Percentiles rank a stretch among this genome's conserved stretches.
Conservation (phyloP, 176 grass and related monocot species). For the Echinochloa phyllopogon region DNA sequence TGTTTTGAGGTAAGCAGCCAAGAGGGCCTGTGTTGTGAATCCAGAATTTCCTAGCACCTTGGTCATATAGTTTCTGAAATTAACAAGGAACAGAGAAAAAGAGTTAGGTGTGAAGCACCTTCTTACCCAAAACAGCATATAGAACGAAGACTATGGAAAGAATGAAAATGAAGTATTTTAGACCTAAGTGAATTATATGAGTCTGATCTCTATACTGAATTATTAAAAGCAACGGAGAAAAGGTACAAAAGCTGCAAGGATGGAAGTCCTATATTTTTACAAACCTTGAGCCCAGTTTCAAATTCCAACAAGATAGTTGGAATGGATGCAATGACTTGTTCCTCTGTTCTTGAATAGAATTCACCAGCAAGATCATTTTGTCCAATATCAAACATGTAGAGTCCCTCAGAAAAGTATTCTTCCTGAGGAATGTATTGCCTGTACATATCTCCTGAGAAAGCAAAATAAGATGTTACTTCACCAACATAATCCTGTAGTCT, state of each 20-base stretch:
- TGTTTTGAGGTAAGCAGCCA: constrained; percentile 93
- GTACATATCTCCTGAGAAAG: constrained; percentile 65
- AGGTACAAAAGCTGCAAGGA: neutral
- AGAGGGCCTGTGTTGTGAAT: constrained; percentile 99
- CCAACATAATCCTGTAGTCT: constrained; percentile 6
- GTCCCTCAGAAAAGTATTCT: constrained; percentile 75
- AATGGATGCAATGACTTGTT: constrained; percentile 86
- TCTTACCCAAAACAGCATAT: constrained; percentile 12
- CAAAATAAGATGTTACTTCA: constrained; percentile 15
- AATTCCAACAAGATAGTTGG: constrained; percentile 91
- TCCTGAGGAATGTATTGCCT: constrained; percentile 71
- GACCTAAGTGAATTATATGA: neutral
- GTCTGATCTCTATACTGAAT: neutral
- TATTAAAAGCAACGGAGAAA: neutral
- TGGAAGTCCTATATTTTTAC: constrained; percentile 14
- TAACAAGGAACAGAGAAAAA: constrained; percentile 14
- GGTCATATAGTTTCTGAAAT: constrained; percentile 80
- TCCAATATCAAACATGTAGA: constrained; percentile 99
- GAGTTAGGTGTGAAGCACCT: neutral
- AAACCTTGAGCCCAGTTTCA: constrained; percentile 92
- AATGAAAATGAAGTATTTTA: neutral
- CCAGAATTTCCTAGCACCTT: constrained; percentile 99
- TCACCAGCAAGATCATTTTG: constrained; percentile 96
- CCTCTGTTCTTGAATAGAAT: constrained; percentile 91
- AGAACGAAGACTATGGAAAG: constrained; percentile 5